Conservation (phyloP, 2,329 filamentous ascomycete genomes). For the Ceratocystis albifundus region DNA sequence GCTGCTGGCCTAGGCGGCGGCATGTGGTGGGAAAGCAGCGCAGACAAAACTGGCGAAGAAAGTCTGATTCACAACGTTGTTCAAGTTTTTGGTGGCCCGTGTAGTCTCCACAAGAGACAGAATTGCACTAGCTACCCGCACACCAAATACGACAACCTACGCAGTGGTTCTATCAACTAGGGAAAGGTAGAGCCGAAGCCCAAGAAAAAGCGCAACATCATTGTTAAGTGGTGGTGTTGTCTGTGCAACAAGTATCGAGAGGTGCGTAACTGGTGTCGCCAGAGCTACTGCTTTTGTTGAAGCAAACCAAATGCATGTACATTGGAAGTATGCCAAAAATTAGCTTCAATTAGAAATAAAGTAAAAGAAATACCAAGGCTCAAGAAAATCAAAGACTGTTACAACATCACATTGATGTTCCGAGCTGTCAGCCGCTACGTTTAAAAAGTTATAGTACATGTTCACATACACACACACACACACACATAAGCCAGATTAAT, state of each 20-base stretch:
- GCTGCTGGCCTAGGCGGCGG: slow-evolving; percentile 60
- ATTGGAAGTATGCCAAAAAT: not conserved
- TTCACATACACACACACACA: slow-evolving; percentile 15
- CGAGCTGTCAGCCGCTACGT: not conserved
- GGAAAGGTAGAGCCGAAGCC: slow-evolving; percentile 24
- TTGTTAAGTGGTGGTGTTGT: not conserved
- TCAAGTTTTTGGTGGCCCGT: slow-evolving; percentile 43
- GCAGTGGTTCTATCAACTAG: slow-evolving; percentile 42
- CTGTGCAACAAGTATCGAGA: slow-evolving; percentile 23
- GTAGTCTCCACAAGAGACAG: slow-evolving; percentile 38
- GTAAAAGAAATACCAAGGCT: not conserved
- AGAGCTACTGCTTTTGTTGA: not conserved
- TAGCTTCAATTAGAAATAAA: not conserved
- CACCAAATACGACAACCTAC: slow-evolving; percentile 60
- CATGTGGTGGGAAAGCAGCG: slow-evolving; percentile 97
- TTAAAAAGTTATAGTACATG: not conserved
- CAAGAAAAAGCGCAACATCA: not conserved
- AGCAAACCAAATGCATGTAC: not conserved
- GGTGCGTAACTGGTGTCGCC: not conserved
- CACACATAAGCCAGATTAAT: not conserved
- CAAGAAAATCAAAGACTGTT: too few relatives aligned
- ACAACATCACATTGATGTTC: not conserved
- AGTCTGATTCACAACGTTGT: slow-evolving; percentile 61
- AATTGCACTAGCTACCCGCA: slow-evolving; percentile 55
- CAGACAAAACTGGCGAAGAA: slow-evolving; percentile 52